Evolutionary conservation across 179 eudicot genomes (phyloP), one percentile per base, ranked within the genome.

Genomic region (Drosera spatulata): DNA sequence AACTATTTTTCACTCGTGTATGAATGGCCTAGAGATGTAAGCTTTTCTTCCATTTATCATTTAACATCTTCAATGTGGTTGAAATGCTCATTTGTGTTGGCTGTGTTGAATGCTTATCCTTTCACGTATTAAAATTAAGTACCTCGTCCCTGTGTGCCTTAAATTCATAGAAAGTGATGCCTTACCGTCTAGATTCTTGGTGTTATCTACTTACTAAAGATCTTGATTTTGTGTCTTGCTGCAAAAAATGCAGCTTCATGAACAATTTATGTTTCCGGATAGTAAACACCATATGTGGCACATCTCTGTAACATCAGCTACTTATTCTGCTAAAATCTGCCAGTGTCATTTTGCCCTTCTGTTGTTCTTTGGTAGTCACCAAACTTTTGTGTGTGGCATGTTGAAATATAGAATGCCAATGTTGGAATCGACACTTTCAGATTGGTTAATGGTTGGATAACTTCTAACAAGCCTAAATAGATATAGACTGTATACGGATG

Each of bases 11-110:
- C 99, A 41, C 83, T 94, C 13, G 67, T 94, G 61, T 90, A 89
- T 68, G 99, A 94, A 73, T 90, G 95, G 97, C 99, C 99, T 53
- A 94, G 90, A 73, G 99, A 94, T 72, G 99, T 94, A 87, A 75
- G 88, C 12, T 46, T 53, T 55, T 54, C 42, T 41, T 63, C 69
- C 38, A 41, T 58, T 48, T 55, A 59, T 63, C 58, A 45, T 45
- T 54, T 51, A 54, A 44, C 39, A 56, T 56, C 13, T 44, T 56
- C 39, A 4, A 41, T 56, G 39, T 56, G n/a, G 42, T 56, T 39
- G 14, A 2, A 13, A n/a, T 51, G 6, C 6, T 13, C 14, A 14
- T 14, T 12, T n/a, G 13, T 49, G 10, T 49, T n/a, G 52, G 52
- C 14, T 49, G 4, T 3, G 4, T 49, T 49, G n/a, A 51, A 51